phyloP scores from a whole-genome alignment of 371 early-diverging fungal species.

The Circinella minor region DNA sequence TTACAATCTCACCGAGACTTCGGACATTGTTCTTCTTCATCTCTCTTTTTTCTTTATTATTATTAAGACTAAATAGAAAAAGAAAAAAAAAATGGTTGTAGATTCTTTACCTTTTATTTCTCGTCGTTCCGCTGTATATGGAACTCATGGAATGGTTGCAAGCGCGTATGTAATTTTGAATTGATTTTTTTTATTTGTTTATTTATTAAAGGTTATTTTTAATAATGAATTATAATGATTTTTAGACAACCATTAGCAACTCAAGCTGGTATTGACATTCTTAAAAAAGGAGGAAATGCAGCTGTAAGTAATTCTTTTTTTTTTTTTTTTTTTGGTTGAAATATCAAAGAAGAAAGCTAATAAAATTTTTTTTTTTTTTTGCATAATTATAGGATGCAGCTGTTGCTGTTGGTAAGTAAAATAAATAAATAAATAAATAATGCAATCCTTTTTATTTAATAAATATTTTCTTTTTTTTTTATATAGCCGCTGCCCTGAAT shows the following conservation, averaged over 20 bases:
- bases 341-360: too few species aligned
- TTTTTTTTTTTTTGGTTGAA: too few species aligned
- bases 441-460: slow-evolving; percentile 5
- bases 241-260: slow-evolving; percentile 81
- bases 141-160: slow-evolving; percentile 51
- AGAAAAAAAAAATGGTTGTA: too few species aligned
- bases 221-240: not conserved
- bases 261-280: slow-evolving; percentile 77
- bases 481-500: slow-evolving; percentile 66
- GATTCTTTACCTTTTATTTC: slow-evolving; percentile 48
- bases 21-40: slow-evolving; percentile 9
- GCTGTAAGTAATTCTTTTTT: slow-evolving; percentile 58
- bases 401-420: slow-evolving; percentile 64
- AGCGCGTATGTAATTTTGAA: slow-evolving; percentile 38
- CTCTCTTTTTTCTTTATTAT: not conserved
- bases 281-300: slow-evolving; percentile 89
- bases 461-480: too few species aligned
- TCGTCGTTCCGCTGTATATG: slow-evolving; percentile 51
- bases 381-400: slow-evolving; percentile 73
- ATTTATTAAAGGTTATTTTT: too few species aligned
- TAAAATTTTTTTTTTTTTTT: too few species aligned
- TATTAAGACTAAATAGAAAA: not conserved
- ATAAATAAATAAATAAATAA: not conserved
- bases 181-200: not conserved
- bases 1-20: slow-evolving; percentile 1